Conservation (phyloP, 108 stramenopile genomes). For the Poteriospumella lacustris region DNA sequence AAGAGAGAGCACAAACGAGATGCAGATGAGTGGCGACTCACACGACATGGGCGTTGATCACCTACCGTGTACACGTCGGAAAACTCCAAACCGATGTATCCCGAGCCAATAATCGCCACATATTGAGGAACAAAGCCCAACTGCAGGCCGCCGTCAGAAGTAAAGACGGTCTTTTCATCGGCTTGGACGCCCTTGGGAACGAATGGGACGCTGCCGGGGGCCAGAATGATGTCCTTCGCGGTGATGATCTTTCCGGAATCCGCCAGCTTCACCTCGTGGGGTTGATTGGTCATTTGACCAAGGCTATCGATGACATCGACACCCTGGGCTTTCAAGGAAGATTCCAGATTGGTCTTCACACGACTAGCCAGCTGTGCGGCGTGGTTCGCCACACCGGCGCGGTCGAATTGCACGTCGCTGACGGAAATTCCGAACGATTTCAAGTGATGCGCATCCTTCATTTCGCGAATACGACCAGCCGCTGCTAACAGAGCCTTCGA, state of each 20-base stretch:
- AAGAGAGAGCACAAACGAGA: background rate
- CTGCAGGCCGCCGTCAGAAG: slow-evolving; percentile 87
- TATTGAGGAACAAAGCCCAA: slow-evolving; percentile 84
- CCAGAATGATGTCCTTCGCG: slow-evolving; percentile 85
- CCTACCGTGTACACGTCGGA: slow-evolving; percentile 90
- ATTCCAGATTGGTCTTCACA: slow-evolving; percentile 87
- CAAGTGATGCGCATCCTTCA: slow-evolving; percentile 67
- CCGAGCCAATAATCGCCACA: slow-evolving; percentile 95
- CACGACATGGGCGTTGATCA: background rate
- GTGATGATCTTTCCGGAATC: slow-evolving; percentile 69
- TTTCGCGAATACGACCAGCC: slow-evolving; percentile 84
- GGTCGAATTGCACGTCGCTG: slow-evolving; percentile 72
- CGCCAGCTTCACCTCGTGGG: slow-evolving; percentile 76
- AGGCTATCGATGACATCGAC: slow-evolving; percentile 73
- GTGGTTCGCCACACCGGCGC: slow-evolving; percentile 82
- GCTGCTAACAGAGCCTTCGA: slow-evolving; percentile 94
- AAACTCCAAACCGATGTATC: slow-evolving; percentile 97
- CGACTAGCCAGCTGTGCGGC: slow-evolving; percentile 85
- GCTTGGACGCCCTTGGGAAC: slow-evolving; percentile 88
- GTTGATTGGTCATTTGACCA: slow-evolving; percentile 66
- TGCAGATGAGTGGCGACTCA: no score
- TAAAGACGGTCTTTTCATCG: slow-evolving; percentile 95
- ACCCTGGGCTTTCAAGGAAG: slow-evolving; percentile 70
- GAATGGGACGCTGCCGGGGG: slow-evolving; percentile 93
- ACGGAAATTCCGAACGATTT: slow-evolving; percentile 76